Evolutionary conservation across 192 early-diverging fungal species (phyloP).

Genomic region (Linnemannia hyalina): DNA sequence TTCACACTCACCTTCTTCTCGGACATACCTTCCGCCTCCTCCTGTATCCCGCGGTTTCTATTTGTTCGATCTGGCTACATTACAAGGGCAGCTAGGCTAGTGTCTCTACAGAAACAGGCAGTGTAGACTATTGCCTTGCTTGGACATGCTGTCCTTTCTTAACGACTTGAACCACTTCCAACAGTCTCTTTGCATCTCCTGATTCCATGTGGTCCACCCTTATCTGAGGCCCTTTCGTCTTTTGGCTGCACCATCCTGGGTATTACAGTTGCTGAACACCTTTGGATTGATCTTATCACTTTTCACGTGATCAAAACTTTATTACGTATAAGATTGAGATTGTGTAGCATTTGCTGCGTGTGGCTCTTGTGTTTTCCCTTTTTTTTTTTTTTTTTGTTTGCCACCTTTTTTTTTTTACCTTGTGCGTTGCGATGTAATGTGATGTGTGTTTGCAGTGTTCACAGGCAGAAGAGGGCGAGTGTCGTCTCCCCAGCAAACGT

Average conservation of each 20-base stretch:
- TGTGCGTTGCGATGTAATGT: background rate
- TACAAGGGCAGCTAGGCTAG: no score
- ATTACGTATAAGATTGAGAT: background rate
- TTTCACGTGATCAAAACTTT: background rate
- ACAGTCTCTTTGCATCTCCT: no score
- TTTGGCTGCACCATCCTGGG: no score
- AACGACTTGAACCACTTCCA: no score
- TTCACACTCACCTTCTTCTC: background rate
- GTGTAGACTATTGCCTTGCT: no score
- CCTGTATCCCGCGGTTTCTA: background rate
- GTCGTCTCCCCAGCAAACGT: background rate
- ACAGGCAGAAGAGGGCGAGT: background rate
- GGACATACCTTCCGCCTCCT: background rate
- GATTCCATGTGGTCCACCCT: no score
- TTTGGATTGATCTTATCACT: background rate
- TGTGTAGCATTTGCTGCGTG: background rate
- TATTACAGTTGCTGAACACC: no score
- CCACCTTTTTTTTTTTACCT: background rate
- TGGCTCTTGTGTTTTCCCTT: conserved; percentile 1
- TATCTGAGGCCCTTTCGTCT: no score
- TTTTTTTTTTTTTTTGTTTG: conserved; percentile 8
- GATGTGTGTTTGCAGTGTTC: background rate
- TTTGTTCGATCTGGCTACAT: background rate
- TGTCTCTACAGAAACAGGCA: no score
- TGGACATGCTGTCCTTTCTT: no score